phyloP scores from a whole-genome alignment of 2,329 filamentous ascomycete genomes.

The Diplodia seriata region DNA sequence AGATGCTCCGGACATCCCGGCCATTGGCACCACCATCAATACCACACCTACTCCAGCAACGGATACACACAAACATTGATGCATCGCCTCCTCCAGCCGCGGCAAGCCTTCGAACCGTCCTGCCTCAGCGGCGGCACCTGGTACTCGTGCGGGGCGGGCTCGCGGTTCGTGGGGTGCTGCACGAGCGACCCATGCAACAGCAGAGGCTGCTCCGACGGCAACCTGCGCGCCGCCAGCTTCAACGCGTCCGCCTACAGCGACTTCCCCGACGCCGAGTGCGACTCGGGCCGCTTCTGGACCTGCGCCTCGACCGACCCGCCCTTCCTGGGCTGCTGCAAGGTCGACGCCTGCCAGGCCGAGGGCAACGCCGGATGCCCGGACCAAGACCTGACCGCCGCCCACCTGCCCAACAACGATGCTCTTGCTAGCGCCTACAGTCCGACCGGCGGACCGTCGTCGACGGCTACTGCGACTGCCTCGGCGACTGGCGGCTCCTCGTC shows the following conservation, averaged over 20 bases:
- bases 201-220: slow-evolving; percentile 46
- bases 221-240: slow-evolving; percentile 45
- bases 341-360: slow-evolving; percentile 43
- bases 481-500: neutral
- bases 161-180: slow-evolving; percentile 53
- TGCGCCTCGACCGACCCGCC: slow-evolving; percentile 41
- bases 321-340: slow-evolving; percentile 51
- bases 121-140: slow-evolving; percentile 47
- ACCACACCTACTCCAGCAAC: neutral
- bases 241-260: slow-evolving; percentile 42
- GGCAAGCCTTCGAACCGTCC: slow-evolving; percentile 40
- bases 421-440: slow-evolving; percentile 37
- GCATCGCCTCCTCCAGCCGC: slow-evolving; percentile 17
- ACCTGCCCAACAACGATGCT: slow-evolving; percentile 37
- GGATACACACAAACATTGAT: neutral
- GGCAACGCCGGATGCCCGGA: slow-evolving; percentile 39
- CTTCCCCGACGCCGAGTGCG: slow-evolving; percentile 46
- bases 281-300: slow-evolving; percentile 45
- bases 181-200: slow-evolving; percentile 45
- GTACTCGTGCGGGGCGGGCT: slow-evolving; percentile 44
- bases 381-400: slow-evolving; percentile 41
- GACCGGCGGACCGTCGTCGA: slow-evolving; percentile 26
- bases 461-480: slow-evolving; percentile 16
- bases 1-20: neutral
- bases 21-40: neutral